Base-by-base conservation (phyloP, 1,284 basidiomycete species). In the Marasmius fiardii region DNA sequence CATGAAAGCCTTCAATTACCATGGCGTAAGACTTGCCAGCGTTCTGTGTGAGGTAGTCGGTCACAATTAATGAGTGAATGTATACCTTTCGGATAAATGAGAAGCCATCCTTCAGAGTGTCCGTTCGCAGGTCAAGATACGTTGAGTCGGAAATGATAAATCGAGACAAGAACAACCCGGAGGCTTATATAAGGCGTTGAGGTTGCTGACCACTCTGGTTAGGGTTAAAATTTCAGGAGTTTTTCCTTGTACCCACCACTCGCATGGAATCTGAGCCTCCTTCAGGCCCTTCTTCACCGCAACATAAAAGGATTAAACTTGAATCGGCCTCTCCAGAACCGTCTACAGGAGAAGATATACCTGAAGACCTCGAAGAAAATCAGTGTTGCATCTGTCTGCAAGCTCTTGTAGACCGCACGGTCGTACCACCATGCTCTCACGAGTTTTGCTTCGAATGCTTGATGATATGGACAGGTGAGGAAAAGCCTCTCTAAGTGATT, bases 371-470 rank as follows among this genome's bases (percentile, higher is more conserved):
- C 16, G 54, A 53, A 12, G 67, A 68, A 49, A 65, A 71, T 41
- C 68, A 70, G 53, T 80, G 78, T 60, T 76, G 75, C 57, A 95
- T 95, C 49, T 95, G 93, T 64, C 72, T 95, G 31, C 90, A 94
- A 65, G 62, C 74, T 4, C 72, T 92, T 48, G 73, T 78, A n/a
- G 92, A 95, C 71, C 76, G 88, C 43, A 88, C 92, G 0, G 80
- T 93, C 43, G 76, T 93, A 20, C 89, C 90, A 1, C 78, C 75
- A 4, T 95, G 93, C 68, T 88, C 89, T 0, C 93, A 95, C 72
- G 86, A 90, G 65, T 95, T 94, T 66, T 95, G 93, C 65, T 94
- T 95, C 62, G 88, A 90, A 57, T 95, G 93, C 68, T 79, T 95
- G 16, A 74, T 88, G 44, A 73, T 92, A 1, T 95, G 92, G 93